These are phyloP conservation scores for Viola odorata DNA, from an alignment of 345 rosid genomes.

Conservation along the genomic window DNA sequence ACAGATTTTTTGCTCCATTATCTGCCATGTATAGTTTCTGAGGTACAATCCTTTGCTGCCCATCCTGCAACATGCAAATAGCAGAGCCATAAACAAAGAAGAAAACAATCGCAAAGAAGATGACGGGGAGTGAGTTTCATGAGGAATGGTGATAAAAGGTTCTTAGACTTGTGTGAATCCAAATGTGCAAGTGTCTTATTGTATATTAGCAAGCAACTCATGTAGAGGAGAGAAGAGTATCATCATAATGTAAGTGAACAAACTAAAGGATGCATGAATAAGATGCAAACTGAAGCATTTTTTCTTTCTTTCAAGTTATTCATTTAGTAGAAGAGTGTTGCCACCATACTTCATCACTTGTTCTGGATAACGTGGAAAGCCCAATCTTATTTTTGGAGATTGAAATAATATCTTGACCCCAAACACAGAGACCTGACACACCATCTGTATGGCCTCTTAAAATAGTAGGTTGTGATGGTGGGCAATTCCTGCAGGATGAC, in stretches of 20 bases:
- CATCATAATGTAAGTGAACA: no score
- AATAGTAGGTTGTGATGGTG: conserved; percentile 43
- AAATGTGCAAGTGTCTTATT: no score
- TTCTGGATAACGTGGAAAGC: conserved; percentile 58
- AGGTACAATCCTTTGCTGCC: conserved; percentile 50
- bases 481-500: conserved; percentile 45
- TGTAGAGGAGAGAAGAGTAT: no score
- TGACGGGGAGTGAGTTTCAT: no score
- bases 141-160: no score
- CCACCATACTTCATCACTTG: conserved; percentile 53
- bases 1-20: conserved; percentile 51
- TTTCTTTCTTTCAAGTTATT: no score
- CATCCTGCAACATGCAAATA: conserved; percentile 43
- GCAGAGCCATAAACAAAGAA: not conserved
- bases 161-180: no score
- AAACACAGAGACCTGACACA: conserved; percentile 69
- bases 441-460: conserved; percentile 72
- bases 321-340: no score
- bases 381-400: conserved; percentile 82
- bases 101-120: no score
- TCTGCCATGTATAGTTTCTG: conserved; percentile 58
- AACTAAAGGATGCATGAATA: no score
- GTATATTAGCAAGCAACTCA: no score
- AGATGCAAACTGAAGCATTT: no score
- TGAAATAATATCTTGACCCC: conserved; percentile 86